A percentile compares a stretch with the other conserved stretches of the same genome.
These are phyloP conservation scores for Comarum palustre DNA, from an alignment of 306 rosid species.

Conservation along the genomic window DNA sequence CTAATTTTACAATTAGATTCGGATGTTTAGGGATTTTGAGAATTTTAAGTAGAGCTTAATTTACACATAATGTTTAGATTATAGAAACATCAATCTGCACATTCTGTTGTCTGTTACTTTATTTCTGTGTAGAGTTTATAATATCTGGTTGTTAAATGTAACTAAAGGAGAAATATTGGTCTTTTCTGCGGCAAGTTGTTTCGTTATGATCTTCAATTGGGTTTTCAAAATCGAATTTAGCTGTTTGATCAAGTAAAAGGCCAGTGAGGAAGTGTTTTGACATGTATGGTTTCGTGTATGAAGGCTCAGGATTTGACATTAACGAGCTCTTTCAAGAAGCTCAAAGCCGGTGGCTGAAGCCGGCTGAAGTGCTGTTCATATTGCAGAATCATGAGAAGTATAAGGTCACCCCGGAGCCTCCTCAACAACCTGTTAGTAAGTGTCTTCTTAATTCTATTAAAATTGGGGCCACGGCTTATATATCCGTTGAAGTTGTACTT, in stretches of 20 bases:
- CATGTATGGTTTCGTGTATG: neutral
- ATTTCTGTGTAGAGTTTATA: neutral
- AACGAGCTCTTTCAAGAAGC: slow-evolving; percentile 64
- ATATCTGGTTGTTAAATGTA: neutral
- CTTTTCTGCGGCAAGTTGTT: too few species aligned
- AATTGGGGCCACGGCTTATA: neutral
- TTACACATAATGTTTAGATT: neutral
- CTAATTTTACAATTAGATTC: neutral
- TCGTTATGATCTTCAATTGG: neutral
- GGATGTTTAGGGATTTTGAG: neutral
- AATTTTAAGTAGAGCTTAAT: neutral
- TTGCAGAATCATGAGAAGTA: slow-evolving; percentile 68
- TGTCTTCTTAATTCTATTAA: slow-evolving; percentile 1
- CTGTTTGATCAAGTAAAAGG: neutral
- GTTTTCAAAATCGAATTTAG: neutral
- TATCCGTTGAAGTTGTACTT: slow-evolving; percentile 11
- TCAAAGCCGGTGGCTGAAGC: slow-evolving; percentile 89
- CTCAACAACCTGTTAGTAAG: slow-evolving; percentile 63
- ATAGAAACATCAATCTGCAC: neutral
- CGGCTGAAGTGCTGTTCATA: slow-evolving; percentile 75
- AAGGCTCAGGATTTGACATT: slow-evolving; percentile 58
- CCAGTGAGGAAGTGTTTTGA: neutral
- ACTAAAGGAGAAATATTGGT: neutral
- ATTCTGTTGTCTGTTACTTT: neutral
- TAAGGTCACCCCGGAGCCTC: slow-evolving; percentile 54